phyloP scores from a whole-genome alignment of 1,284 basidiomycete genomes.

The Wallemia hederae region DNA sequence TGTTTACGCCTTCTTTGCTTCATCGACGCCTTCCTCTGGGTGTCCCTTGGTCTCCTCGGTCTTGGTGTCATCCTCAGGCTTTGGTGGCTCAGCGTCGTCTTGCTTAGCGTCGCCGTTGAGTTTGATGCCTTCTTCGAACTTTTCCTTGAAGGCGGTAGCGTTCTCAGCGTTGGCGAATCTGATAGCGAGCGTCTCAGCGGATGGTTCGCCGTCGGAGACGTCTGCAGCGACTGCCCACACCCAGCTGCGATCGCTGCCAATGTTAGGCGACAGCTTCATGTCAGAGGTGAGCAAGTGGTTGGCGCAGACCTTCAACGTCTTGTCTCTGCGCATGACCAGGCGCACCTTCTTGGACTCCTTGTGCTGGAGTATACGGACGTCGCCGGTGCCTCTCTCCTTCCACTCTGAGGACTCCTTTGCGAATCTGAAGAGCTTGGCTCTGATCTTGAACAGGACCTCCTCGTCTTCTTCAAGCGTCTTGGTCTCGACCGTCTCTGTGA shows the following conservation, averaged over 20 bases:
- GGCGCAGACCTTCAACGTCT: conserved; percentile 97
- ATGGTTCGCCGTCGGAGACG: conserved; percentile 63
- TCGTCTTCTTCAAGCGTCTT: conserved; percentile 95
- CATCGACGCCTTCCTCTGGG: not conserved
- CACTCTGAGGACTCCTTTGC: conserved; percentile 53
- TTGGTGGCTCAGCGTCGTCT: conserved; percentile 8
- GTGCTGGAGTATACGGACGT: conserved; percentile 63
- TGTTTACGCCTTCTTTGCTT: not conserved
- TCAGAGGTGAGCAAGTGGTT: conserved; percentile 73
- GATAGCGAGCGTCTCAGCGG: conserved; percentile 83
- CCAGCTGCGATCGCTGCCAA: conserved; percentile 97
- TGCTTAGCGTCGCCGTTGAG: conserved; percentile 24
- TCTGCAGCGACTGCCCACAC: conserved; percentile 95
- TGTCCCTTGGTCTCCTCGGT: not conserved
- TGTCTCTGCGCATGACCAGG: conserved; percentile 97
- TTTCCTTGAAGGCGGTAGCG: conserved; percentile 56
- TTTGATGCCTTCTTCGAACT: conserved; percentile 56
- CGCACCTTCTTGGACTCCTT: conserved; percentile 72
- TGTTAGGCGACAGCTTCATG: conserved; percentile 90
- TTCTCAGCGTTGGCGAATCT: conserved; percentile 93
- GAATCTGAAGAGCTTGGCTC: conserved; percentile 96
- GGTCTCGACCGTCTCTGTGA: conserved; percentile 81
- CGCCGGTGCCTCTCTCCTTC: conserved; percentile 89
- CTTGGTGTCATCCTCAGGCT: conserved; percentile 5
- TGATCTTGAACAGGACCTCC: conserved; percentile 82